Base-by-base conservation (phyloP, 2,329 filamentous ascomycete species). In the Colletotrichum zoysiae region DNA sequence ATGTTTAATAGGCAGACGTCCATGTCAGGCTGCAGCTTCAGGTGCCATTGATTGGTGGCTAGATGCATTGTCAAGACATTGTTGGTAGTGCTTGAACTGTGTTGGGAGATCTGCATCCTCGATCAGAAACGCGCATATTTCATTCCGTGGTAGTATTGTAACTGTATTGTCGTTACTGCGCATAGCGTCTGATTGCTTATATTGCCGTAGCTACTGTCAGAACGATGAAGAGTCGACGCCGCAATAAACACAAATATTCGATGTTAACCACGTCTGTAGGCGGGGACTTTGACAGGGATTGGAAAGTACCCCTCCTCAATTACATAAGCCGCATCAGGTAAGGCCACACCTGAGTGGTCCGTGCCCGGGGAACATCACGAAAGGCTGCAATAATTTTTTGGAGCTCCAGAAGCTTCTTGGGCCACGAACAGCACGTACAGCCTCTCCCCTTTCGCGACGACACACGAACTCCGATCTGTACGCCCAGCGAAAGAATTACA, bases 351-450 rank as follows among this genome's bases (percentile, higher is more conserved):
- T 38, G 5, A 14, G 12, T 76, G 75, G 75, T 61, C 75, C 73
- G 75, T 76, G 75, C 75, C 63, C 59, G 30, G 51, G 38, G 62
- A 46, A 62, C 70, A 73, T 73, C 70, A 73, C 70, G 71, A 79
- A 80, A 84, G 83, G 83, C 84, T 83, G 80, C 83, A 83, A 82
- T 81, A 85, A 82, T 85, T 85, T 86, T 86, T 84, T 83, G 83
- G 82, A 84, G 84, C 83, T 84, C 79, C 75, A 77, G 78, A 77
- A 83, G 82, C 79, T 79, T 76, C 77, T 76, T 78, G 78, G 75
- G 77, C 75, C 78, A 78, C 77, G 62, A 73, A 56, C 50, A 58
- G 61, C 51, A 40, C 50, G 48, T 40, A 65, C 62, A 73, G 60
- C 67, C 70, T 71, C 26, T 30, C 53, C 16, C 23, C 42, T 9